A percentile compares a stretch with the other conserved stretches of the same genome.
These are phyloP conservation scores for Pythium brachiatum DNA, from an alignment of 352 stramenopile species.

Conservation along the genomic window DNA sequence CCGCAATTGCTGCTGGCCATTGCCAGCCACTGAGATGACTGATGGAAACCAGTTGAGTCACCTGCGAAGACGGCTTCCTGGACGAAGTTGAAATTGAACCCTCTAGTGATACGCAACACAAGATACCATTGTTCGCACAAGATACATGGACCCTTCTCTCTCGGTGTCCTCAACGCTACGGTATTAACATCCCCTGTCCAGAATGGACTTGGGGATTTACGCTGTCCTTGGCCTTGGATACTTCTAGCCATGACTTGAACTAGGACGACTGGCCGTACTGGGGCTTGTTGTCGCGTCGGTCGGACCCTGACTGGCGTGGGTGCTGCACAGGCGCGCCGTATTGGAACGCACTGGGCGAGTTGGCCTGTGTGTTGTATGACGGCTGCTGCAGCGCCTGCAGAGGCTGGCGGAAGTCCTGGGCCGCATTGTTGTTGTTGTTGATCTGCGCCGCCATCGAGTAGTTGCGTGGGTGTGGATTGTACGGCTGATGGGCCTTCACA, in stretches of 20 bases:
- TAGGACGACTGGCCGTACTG: not conserved
- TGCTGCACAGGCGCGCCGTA: conserved; percentile 15
- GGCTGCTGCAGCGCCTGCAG: conserved; percentile 19
- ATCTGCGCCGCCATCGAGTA: conserved; percentile 30
- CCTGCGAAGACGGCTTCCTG: too few species aligned
- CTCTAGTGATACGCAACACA: too few species aligned
- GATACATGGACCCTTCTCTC: not conserved
- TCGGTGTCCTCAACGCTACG: not conserved
- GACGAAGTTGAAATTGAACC: too few species aligned
- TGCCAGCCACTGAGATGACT: not conserved
- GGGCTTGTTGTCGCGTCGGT: conserved; percentile 16
- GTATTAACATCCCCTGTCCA: not conserved
- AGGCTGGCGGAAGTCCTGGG: conserved; percentile 18
- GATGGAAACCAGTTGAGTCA: not conserved
- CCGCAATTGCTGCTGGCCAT: not conserved
- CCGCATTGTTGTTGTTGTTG: conserved; percentile 4
- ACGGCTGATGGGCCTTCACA: conserved; percentile 64
- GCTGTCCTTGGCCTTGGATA: not conserved
- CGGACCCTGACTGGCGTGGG: conserved; percentile 1
- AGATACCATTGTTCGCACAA: too few species aligned
- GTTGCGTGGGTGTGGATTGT: conserved; percentile 80
- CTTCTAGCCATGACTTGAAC: not conserved
- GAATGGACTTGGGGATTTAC: too few species aligned
- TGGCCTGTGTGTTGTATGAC: conserved; percentile 20
- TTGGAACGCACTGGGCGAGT: conserved; percentile 18